Conservation (phyloP, 2,329 filamentous ascomycete genomes). For the Aspergillus sp. region DNA sequence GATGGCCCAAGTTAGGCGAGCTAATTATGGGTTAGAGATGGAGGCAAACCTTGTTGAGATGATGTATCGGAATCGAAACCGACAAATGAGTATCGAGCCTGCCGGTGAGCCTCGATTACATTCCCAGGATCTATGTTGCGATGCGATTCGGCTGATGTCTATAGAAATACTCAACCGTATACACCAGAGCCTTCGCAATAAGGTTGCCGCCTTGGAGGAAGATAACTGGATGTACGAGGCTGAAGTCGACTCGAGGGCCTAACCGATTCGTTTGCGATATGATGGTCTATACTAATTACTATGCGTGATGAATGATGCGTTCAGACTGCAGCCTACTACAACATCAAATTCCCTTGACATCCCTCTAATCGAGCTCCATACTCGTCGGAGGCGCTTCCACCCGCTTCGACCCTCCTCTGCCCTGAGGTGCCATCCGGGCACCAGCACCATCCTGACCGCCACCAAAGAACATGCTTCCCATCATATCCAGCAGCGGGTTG, state of each 20-base stretch:
- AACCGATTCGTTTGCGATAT: slow-evolving; percentile 19
- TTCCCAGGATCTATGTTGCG: neutral
- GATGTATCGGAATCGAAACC: slow-evolving; percentile 42
- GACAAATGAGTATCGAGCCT: slow-evolving; percentile 62
- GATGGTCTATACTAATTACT: neutral
- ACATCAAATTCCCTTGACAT: slow-evolving; percentile 4
- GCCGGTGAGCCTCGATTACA: slow-evolving; percentile 56
- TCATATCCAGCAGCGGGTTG: slow-evolving; percentile 96
- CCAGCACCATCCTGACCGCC: slow-evolving; percentile 54
- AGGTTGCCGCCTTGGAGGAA: slow-evolving; percentile 72
- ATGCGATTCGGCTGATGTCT: slow-evolving; percentile 12
- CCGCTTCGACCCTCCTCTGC: slow-evolving; percentile 44
- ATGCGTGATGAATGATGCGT: slow-evolving; percentile 3
- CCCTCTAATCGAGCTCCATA: slow-evolving; percentile 47
- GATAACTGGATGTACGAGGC: slow-evolving; percentile 91
- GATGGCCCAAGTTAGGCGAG: neutral
- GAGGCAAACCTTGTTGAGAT: slow-evolving; percentile 49
- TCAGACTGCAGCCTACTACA: slow-evolving; percentile 8
- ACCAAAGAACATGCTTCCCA: slow-evolving; percentile 90
- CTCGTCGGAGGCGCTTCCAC: slow-evolving; percentile 49
- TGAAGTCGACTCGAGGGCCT: slow-evolving; percentile 53
- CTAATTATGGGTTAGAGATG: slow-evolving; percentile 39
- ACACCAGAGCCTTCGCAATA: slow-evolving; percentile 68
- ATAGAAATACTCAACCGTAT: slow-evolving; percentile 70
- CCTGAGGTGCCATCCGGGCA: slow-evolving; percentile 36